Conservation (phyloP, 441 rosid species). For the Erodium texanum region DNA sequence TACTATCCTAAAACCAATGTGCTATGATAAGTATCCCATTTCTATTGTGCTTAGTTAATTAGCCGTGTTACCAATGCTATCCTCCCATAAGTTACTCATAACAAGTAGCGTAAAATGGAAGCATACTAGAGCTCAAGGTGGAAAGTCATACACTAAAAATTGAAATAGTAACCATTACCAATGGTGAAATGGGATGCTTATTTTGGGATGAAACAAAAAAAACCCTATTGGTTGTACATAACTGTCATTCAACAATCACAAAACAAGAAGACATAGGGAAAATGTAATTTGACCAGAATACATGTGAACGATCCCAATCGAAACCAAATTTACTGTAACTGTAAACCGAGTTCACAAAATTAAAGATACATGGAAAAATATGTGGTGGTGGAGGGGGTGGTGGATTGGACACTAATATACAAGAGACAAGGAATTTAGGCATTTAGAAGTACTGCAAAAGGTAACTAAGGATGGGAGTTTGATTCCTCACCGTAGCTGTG, state of each 20-base stretch:
- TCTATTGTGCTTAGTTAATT: neutral
- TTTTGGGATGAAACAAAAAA: too few relatives aligned
- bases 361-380: neutral
- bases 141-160: neutral
- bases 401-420: neutral
- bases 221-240: neutral
- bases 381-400: neutral
- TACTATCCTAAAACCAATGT: neutral
- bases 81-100: neutral
- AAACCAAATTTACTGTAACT: neutral
- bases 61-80: neutral
- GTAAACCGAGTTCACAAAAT: neutral
- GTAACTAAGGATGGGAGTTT: neutral
- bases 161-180: neutral
- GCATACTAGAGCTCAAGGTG: neutral
- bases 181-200: neutral
- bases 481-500: neutral
- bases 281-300: neutral
- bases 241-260: neutral
- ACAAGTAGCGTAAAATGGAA: neutral
- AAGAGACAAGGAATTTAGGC: neutral
- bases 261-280: neutral
- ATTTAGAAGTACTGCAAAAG: neutral
- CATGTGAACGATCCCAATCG: neutral
- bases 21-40: neutral